Conservation (phyloP, 768 basidiomycete genomes). For the Tricholoma matsutake region DNA sequence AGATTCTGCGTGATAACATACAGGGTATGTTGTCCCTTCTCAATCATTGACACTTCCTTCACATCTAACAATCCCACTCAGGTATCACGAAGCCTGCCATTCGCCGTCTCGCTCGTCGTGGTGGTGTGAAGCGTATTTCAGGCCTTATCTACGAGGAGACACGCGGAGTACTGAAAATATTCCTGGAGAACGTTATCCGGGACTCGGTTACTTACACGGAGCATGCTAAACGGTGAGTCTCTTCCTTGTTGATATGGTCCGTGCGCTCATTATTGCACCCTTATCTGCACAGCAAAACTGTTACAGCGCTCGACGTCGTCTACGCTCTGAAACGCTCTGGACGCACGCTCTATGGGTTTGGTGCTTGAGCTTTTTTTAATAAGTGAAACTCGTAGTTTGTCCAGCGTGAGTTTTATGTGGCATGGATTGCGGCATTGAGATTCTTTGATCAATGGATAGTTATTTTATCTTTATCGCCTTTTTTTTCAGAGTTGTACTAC, state of each 20-base stretch:
- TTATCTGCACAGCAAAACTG: slow-evolving; percentile 51
- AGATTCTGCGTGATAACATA: slow-evolving; percentile 76
- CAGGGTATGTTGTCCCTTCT: slow-evolving; percentile 39
- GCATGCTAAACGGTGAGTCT: slow-evolving; percentile 67
- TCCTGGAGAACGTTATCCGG: slow-evolving; percentile 84
- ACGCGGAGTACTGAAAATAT: slow-evolving; percentile 87
- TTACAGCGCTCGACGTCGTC: slow-evolving; percentile 84
- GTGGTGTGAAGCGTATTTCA: slow-evolving; percentile 90
- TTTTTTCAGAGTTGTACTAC: background rate
- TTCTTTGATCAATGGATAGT: background rate
- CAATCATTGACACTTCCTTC: background rate
- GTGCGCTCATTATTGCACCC: background rate
- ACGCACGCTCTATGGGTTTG: slow-evolving; percentile 80
- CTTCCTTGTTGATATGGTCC: background rate
- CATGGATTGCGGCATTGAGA: background rate
- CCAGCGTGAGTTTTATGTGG: background rate
- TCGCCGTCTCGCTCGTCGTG: slow-evolving; percentile 87
- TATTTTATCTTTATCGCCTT: background rate
- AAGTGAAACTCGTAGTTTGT: background rate
- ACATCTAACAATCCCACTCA: slow-evolving; percentile 11
- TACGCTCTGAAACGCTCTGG: slow-evolving; percentile 71
- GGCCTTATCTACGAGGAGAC: slow-evolving; percentile 90
- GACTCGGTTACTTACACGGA: slow-evolving; percentile 94
- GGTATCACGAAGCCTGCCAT: slow-evolving; percentile 81
- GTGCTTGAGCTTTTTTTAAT: slow-evolving; percentile 40